Evolutionary conservation across 1,284 basidiomycete genomes (phyloP).

Genomic region (Ganoderma lingzhi): DNA sequence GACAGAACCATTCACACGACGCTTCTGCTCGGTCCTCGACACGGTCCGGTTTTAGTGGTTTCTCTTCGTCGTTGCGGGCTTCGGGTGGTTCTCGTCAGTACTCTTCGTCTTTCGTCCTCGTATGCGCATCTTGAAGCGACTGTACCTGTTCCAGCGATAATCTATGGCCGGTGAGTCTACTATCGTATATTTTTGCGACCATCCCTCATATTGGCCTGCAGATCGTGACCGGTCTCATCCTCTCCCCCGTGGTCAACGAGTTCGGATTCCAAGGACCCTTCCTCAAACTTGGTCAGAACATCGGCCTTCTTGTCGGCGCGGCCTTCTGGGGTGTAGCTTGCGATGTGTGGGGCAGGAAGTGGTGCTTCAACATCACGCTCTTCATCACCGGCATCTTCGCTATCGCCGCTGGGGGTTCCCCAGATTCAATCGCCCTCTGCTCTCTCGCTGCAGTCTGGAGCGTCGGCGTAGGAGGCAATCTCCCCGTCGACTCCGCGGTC

Average conservation of each 20-base stretch:
- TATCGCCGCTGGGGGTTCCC: constrained; percentile 64
- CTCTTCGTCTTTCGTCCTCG: background rate
- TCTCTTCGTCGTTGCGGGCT: constrained; percentile 65
- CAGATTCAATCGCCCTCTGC: constrained; percentile 59
- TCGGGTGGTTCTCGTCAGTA: constrained; percentile 76
- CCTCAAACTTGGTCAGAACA: constrained; percentile 61
- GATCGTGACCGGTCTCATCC: constrained; percentile 65
- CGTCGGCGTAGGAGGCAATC: constrained; percentile 75
- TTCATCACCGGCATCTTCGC: constrained; percentile 77
- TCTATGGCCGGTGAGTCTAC: constrained; percentile 61
- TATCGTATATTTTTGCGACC: background rate
- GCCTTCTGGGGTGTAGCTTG: constrained; percentile 68
- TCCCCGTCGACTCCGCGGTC: constrained; percentile 82
- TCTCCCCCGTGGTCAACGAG: constrained; percentile 61
- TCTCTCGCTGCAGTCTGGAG: constrained; percentile 65
- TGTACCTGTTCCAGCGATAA: constrained; percentile 55
- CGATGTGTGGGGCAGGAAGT: constrained; percentile 69
- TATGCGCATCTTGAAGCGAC: background rate
- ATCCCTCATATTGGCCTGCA: constrained; percentile 28
- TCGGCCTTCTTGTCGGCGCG: constrained; percentile 73
- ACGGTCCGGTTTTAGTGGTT: constrained; percentile 46
- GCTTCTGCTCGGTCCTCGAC: constrained; percentile 1
- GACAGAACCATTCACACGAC: constrained; percentile 9
- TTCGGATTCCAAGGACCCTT: constrained; percentile 61
- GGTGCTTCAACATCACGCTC: constrained; percentile 80